These are phyloP conservation scores for Triticum monococcum DNA, from an alignment of 176 grass and related monocot species.

Conservation along the genomic window DNA sequence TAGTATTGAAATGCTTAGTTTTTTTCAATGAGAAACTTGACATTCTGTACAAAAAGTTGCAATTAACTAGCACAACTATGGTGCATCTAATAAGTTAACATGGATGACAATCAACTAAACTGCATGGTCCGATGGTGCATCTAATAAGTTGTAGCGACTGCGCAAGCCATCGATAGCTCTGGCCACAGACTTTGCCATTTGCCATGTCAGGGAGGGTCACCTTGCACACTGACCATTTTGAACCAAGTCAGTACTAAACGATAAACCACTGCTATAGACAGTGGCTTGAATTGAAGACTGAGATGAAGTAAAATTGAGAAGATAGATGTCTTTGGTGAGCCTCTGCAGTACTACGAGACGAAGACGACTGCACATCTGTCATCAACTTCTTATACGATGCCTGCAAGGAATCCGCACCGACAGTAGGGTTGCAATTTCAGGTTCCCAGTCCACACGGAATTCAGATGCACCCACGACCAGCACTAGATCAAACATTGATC, in stretches of 20 bases:
- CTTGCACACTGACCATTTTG: constrained; percentile 38
- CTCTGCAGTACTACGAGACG: not conserved
- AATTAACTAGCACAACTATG: too few relatives aligned
- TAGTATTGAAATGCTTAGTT: too few relatives aligned
- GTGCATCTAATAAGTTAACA: too few relatives aligned
- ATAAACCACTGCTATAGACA: too few relatives aligned
- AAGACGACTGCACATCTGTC: too few relatives aligned
- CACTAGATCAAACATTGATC: not conserved
- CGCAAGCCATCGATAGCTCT: constrained; percentile 49
- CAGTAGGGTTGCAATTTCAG: not conserved
- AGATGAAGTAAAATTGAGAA: constrained; percentile 1
- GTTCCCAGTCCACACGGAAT: not conserved
- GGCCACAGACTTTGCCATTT: constrained; percentile 14
- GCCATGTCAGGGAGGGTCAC: constrained; percentile 41
- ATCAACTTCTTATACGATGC: too few relatives aligned
- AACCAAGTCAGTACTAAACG: not conserved
- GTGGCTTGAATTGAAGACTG: not conserved
- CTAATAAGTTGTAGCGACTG: constrained; percentile 36
- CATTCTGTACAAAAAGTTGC: too few relatives aligned
- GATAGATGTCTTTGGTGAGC: not conserved
- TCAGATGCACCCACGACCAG: not conserved
- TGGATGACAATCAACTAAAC: too few relatives aligned
- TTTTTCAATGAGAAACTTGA: too few relatives aligned
- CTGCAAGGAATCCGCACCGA: too few relatives aligned
- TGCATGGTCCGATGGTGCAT: too few relatives aligned